phyloP scores from a whole-genome alignment of 805 yeast genomes.

The Saturnispora bothae region DNA sequence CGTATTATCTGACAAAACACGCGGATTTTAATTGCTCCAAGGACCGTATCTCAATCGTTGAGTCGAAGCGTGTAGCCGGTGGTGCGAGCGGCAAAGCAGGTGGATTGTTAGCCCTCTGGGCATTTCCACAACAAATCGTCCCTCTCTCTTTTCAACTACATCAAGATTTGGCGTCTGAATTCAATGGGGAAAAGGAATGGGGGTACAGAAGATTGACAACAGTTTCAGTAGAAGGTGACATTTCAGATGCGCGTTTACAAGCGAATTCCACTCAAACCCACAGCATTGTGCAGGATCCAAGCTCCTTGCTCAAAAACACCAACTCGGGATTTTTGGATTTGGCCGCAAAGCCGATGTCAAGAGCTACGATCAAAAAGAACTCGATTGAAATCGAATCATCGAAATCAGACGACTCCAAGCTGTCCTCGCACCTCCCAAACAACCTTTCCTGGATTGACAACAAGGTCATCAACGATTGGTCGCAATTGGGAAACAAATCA shows the following conservation, averaged over 20 bases:
- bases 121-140: slow-evolving; percentile 91
- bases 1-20: slow-evolving; percentile 77
- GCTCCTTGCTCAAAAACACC: not conserved
- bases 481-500: slow-evolving; percentile 70
- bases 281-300: not conserved
- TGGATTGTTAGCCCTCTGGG: slow-evolving; percentile 90
- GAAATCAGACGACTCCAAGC: slow-evolving; percentile 8
- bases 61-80: slow-evolving; percentile 87
- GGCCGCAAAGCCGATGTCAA: slow-evolving; percentile 16
- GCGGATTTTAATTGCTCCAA: slow-evolving; percentile 63
- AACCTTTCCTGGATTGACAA: slow-evolving; percentile 71
- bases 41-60: slow-evolving; percentile 76
- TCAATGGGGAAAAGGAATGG: slow-evolving; percentile 82
- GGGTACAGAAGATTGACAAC: slow-evolving; percentile 87
- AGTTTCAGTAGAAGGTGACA: slow-evolving; percentile 77
- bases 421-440: slow-evolving; percentile 35
- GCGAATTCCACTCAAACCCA: not conserved
- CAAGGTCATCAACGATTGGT: slow-evolving; percentile 58
- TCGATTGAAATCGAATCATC: slow-evolving; percentile 25
- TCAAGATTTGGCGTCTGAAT: slow-evolving; percentile 67
- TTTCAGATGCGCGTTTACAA: slow-evolving; percentile 23
- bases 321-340: slow-evolving; percentile 9
- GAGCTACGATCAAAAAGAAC: slow-evolving; percentile 27
- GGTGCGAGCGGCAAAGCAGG: slow-evolving; percentile 98
- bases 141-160: slow-evolving; percentile 81